A percentile compares a stretch with the other conserved stretches of the same genome.
Conservation (phyloP, 2,329 filamentous ascomycete species). For the Diaporthe nobilis region DNA sequence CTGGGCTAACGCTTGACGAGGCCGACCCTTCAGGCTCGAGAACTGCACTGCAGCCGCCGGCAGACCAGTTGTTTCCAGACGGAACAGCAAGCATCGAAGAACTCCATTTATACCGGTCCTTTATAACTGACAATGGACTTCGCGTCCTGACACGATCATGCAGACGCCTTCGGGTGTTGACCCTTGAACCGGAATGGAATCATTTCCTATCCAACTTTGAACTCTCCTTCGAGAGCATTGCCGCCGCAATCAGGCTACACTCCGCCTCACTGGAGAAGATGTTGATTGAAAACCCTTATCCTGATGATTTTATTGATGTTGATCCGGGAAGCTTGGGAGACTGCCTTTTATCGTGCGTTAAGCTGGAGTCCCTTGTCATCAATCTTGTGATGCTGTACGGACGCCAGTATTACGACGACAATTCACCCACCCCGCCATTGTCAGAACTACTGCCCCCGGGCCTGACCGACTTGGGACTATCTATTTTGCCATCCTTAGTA, state of each 20-base stretch:
- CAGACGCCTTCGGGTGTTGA: not conserved
- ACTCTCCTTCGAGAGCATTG: not conserved
- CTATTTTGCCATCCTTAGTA: not conserved
- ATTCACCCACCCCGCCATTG: not conserved
- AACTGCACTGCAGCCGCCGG: not conserved
- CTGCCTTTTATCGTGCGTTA: not conserved
- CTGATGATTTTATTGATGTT: rapidly evolving
- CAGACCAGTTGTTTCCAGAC: not conserved
- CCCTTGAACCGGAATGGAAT: not conserved
- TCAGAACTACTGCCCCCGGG: not conserved
- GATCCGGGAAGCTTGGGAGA: not conserved
- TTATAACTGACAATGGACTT: not conserved
- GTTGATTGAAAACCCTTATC: not conserved
- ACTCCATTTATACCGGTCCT: not conserved
- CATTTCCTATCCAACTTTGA: rapidly evolving
- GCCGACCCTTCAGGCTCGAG: not conserved
- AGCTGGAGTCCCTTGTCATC: not conserved
- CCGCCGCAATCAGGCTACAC: not conserved
- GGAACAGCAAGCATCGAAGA: not conserved
- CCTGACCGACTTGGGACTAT: not conserved
- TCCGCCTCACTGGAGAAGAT: not conserved
- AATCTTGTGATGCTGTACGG: not conserved
- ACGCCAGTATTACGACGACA: not conserved
- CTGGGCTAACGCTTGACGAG: not conserved
- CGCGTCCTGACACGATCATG: slow-evolving; percentile 2